Evolutionary conservation across 306 rosid species (phyloP), one percentile per base, ranked within the genome.

Genomic region (Trifolium fragiferum): DNA sequence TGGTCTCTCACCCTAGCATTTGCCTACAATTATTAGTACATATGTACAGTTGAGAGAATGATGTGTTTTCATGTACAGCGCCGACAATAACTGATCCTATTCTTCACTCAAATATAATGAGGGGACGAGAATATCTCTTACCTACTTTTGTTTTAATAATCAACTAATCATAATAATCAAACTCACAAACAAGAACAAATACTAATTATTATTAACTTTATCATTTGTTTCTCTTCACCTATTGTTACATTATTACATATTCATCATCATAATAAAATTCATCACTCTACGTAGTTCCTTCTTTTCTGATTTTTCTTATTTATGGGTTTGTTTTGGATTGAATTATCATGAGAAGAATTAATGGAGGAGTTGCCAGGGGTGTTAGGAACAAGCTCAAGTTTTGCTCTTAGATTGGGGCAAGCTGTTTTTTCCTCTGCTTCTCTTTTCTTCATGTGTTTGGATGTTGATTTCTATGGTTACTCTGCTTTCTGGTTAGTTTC

Each of bases 381-480:
- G 25, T 87, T 94, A 85, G 99, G 99, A 62, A 92, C 90, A 21
- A 92, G 96, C 75, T 93, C 98, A 66, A 90, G 99, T 83, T 89
- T 92, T 76, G 96, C 96, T 79, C 92, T 94, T 79, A 87, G 98
- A 11, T 77, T 94, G 80, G 99, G 99, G 9, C 99, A 94, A 84
- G 79, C 90, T 35, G 84, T 90, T 8, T 90, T 94, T 78, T 89
- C 98, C 72, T 83, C 89, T 3, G 92, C 98, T 27, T 90, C 99
- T 16, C 97, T 94, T 79, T 84, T 92, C 80, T 90, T 90, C 49
- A 91, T 94, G 99, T 94, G 93, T 61, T 72, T 92, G 72, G 90
- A 77, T 20, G 81, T 89, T 10, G 90, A 86, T 72, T 92, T 94
- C 92, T 94, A 86, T 74, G 82, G 90, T 84, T 92, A 86, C 76